phyloP scores from a whole-genome alignment of 1,139 yeast species.

The Williopsis jadinii region DNA sequence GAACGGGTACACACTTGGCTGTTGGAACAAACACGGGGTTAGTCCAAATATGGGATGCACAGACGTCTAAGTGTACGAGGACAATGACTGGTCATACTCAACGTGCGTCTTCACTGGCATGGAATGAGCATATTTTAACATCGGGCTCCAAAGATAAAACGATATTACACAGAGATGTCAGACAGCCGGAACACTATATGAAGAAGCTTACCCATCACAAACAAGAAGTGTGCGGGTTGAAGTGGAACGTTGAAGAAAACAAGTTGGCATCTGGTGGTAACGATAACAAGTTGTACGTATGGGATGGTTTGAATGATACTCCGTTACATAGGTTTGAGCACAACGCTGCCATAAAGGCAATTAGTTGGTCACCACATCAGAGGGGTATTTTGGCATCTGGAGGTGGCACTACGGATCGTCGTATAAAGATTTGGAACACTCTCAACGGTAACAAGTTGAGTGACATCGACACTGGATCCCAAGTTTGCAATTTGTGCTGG shows the following conservation, averaged over 20 bases:
- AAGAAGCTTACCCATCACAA: slow-evolving; percentile 68
- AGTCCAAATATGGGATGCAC: slow-evolving; percentile 95
- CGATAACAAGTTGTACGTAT: slow-evolving; percentile 76
- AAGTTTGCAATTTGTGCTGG: slow-evolving; percentile 93
- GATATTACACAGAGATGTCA: slow-evolving; percentile 84
- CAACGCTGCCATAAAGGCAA: slow-evolving; percentile 92
- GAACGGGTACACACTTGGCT: slow-evolving; percentile 88
- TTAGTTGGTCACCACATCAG: slow-evolving; percentile 97
- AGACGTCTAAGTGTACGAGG: slow-evolving; percentile 74
- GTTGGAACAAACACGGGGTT: slow-evolving; percentile 83
- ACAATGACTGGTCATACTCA: slow-evolving; percentile 89
- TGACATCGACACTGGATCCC: slow-evolving; percentile 91
- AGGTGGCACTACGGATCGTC: slow-evolving; percentile 94
- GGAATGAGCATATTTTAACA: slow-evolving; percentile 87
- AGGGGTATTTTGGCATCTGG: slow-evolving; percentile 91
- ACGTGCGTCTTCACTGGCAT: slow-evolving; percentile 81
- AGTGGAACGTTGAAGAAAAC: slow-evolving; percentile 88
- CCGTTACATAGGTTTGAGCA: slow-evolving; percentile 84
- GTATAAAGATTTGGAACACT: slow-evolving; percentile 90
- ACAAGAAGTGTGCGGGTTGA: slow-evolving; percentile 94
- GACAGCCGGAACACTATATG: slow-evolving; percentile 78
- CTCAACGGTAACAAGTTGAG: slow-evolving; percentile 64
- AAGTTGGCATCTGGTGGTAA: slow-evolving; percentile 91
- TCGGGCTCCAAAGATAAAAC: slow-evolving; percentile 85
- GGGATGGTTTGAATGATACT: slow-evolving; percentile 72